Conservation (phyloP, 106 monocot genomes). For the Dendrobium officinale region DNA sequence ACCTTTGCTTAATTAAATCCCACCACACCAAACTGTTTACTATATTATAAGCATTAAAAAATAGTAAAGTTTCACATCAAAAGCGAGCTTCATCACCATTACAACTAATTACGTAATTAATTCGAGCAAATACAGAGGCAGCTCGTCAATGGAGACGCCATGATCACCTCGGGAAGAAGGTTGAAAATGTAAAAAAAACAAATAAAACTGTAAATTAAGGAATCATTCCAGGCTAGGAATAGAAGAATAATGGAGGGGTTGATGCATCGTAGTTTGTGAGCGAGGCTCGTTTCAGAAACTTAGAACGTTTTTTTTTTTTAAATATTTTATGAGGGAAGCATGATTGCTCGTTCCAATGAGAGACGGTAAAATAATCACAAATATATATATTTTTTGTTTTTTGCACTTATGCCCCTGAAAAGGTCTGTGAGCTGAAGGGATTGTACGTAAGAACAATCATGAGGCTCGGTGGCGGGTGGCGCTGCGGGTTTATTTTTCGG, state of each 20-base stretch:
- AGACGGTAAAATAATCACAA: background rate
- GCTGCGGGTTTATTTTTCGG: background rate
- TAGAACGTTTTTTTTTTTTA: background rate
- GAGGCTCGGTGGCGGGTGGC: background rate
- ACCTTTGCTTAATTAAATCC: background rate
- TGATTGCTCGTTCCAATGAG: background rate
- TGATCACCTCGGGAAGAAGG: too few relatives aligned
- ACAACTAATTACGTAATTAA: background rate
- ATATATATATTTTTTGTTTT: background rate
- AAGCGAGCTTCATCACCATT: background rate
- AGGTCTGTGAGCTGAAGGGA: background rate
- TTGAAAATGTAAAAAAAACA: too few relatives aligned
- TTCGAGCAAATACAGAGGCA: background rate
- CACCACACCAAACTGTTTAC: background rate
- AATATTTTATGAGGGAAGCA: background rate
- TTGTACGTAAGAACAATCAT: background rate
- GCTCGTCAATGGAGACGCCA: background rate
- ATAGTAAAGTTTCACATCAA: background rate
- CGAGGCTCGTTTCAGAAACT: background rate
- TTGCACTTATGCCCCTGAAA: slow-evolving; percentile 4
- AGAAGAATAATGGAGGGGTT: background rate
- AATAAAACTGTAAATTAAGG: background rate
- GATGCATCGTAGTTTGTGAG: background rate
- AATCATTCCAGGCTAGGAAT: background rate
- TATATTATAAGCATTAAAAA: background rate